These are phyloP conservation scores for Caryopteris hybrid DNA, from an alignment of 305 asterid genomes.

Conservation along the genomic window DNA sequence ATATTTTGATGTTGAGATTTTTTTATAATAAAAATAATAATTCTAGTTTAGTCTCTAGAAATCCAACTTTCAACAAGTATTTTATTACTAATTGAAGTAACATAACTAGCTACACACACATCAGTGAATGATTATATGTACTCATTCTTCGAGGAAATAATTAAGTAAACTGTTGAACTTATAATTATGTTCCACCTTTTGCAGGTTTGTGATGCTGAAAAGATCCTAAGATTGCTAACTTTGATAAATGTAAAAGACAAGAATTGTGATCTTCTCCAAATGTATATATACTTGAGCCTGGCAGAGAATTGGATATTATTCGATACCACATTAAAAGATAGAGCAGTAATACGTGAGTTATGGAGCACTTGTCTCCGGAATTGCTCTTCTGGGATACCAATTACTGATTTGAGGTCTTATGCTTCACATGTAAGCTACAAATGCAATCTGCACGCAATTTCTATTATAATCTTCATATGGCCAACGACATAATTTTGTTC, in stretches of 20 bases:
- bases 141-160: background rate
- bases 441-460: background rate
- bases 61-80: background rate
- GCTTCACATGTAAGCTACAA: constrained; percentile 65
- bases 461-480: background rate
- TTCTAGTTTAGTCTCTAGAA: too few species aligned
- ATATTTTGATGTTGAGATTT: too few species aligned
- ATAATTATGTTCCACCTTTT: constrained; percentile 6
- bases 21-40: too few species aligned
- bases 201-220: constrained; percentile 60
- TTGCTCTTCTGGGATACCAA: constrained; percentile 66
- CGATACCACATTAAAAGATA: constrained; percentile 38
- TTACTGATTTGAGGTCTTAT: constrained; percentile 76
- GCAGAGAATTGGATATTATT: constrained; percentile 73
- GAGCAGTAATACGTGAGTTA: constrained; percentile 36
- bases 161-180: background rate
- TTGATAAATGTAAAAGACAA: constrained; percentile 66
- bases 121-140: background rate
- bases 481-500: background rate
- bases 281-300: constrained; percentile 64
- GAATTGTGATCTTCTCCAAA: constrained; percentile 62
- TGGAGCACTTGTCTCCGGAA: constrained; percentile 68
- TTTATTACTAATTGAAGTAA: background rate
- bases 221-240: constrained; percentile 47
- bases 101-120: background rate